A percentile compares a stretch with the other conserved stretches of the same genome.
These are phyloP conservation scores for Hypoxylon sp. DNA, from an alignment of 2,329 filamentous ascomycete species.

Conservation along the genomic window DNA sequence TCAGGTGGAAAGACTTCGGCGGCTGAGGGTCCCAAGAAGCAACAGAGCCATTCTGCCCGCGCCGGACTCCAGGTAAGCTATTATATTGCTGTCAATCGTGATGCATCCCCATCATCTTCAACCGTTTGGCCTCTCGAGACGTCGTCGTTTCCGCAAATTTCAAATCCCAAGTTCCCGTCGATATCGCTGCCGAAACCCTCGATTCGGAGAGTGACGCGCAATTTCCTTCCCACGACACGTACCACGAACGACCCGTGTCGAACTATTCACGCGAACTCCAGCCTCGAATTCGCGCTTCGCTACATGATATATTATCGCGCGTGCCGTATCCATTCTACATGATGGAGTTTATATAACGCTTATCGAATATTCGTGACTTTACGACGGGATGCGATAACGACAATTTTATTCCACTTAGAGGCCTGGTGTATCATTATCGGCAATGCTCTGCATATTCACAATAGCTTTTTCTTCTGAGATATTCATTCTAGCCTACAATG, in stretches of 20 bases:
- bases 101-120: conserved; percentile 41
- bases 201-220: conserved; percentile 41
- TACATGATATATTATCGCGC: not conserved
- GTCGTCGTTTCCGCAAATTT: conserved; percentile 34
- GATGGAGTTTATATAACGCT: not conserved
- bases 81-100: conserved; percentile 25
- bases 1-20: conserved; percentile 54
- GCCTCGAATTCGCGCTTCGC: not conserved
- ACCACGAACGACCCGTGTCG: conserved; percentile 2
- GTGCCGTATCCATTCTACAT: not conserved
- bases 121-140: conserved; percentile 23
- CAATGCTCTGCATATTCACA: not conserved
- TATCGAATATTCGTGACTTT: not conserved
- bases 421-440: not conserved
- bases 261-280: not conserved
- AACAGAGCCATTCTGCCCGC: conserved; percentile 95
- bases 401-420: not conserved
- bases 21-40: conserved; percentile 81
- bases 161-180: conserved; percentile 23
- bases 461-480: not conserved
- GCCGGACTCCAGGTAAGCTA: conserved; percentile 91
- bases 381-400: conserved; percentile 17
- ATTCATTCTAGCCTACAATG: not conserved
- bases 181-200: conserved; percentile 33
- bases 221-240: conserved; percentile 24